Evolutionary conservation across 345 rosid genomes (phyloP), one percentile per base, ranked within the genome.

Genomic region (Citrus reticulata): DNA sequence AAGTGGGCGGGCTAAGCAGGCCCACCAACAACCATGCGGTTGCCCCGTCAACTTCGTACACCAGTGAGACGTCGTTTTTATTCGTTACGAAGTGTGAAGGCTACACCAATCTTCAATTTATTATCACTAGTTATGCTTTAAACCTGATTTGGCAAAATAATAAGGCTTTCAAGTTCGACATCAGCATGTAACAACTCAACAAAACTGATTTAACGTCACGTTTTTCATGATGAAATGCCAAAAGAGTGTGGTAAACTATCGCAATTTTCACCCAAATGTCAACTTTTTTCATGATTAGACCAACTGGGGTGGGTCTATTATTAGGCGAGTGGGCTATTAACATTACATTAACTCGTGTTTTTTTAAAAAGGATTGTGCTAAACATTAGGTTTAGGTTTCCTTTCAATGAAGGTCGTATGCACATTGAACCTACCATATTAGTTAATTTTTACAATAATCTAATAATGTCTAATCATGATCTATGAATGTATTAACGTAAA

Each of bases 41-140:
- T 87, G 90, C 60, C 71, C 77, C 63, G 85, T 91, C 92, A 71
- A 84, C 84, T 57, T 87, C 90, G 11, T 69, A 77, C 78, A 73
- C 80, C 82, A 81, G 62, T 78, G 73, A 79, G 72, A 83, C 42
- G 85, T 75, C 84, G 57, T 80, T 79, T 78, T 85, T 81, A 35
- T 79, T 78, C 83, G 79, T 85, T 83, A 74, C n/a, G 25, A 49
- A 60, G 64, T 67, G 29, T 29, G 35, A 19, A 55, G n/a, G 42
- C 55, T 55, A 68, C 74, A 73, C 58, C 54, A 51, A 40, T 51
- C n/a, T 74, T 37, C 30, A 7, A 4, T 32, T 78, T 40, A 75
- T 63, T 46, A 51, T 65, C 4, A 57, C 54, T 20, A 5, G n/a
- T 14, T 27, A 32, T 58, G 32, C n/a, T 22, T 17, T 64, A n/a